Base-by-base conservation (phyloP, 1,284 basidiomycete species). In the Tilletia setariae region DNA sequence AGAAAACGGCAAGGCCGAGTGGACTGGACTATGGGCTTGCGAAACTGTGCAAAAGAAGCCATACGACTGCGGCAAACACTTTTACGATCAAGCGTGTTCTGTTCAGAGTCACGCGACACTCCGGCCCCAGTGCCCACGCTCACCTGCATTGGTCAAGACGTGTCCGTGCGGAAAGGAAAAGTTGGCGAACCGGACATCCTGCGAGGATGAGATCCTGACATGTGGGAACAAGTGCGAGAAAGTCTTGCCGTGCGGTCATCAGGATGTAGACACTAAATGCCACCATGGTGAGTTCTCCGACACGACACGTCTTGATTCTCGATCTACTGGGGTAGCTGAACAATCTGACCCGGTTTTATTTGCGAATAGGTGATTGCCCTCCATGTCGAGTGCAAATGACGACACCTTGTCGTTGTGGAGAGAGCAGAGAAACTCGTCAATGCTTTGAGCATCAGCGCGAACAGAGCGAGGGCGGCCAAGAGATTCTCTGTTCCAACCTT, bases 361-460 rank as follows among this genome's bases (percentile, higher is more conserved):
- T 49, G 16, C 16, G n/a, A n/a, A n/a, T 30, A 61, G 56, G 56
- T 3, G 53, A 68, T 1, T 82, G 80, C 63, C 78, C 80, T 23
- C 78, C 79, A 15, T 82, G 80, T 59, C 53, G 62, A 13, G 73
- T 72, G 19, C 68, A 69, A 2, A 73, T 79, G 16, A 68, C 74
- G 64, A 75, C 76, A n/a, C 80, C 80, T 8, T 82, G 80, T 62
- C 77, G 80, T 21, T 82, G 80, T 61, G 79, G 79, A 44, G 76
- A 78, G 59, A 74, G 73, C 30, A 79, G 77, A 68, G 72, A 75
- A 63, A 77, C 71, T 13, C 69, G 74, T 16, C 59, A 70, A 6
- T 81, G 71, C 53, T 63, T 68, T 67, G 76, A 75, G 61, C 68
- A 69, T 21, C 72, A 72, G 63, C 66, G 67, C 43, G 74, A 76